Evolutionary conservation across 1,284 basidiomycete genomes (phyloP).

Genomic region (Cryptococcus sp.): DNA sequence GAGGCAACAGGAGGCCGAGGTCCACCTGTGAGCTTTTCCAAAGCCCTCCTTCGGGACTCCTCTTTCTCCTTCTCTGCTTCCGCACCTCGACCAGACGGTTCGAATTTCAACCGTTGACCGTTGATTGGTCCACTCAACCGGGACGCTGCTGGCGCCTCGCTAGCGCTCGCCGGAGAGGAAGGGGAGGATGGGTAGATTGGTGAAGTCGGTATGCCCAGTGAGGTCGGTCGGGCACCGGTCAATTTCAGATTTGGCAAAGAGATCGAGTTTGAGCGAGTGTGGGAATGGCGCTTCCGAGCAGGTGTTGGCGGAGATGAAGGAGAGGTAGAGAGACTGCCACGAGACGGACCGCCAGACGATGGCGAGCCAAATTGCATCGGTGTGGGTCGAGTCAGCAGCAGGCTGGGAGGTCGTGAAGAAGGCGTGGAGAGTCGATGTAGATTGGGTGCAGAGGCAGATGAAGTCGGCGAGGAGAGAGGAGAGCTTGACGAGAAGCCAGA

Average conservation of each 20-base stretch:
- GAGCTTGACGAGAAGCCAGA: conserved; percentile 4
- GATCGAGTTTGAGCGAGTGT: conserved; percentile 51
- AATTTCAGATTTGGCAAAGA: conserved; percentile 49
- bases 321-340: conserved; percentile 8
- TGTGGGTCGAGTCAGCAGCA: conserved; percentile 35
- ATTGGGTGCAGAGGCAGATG: conserved; percentile 10
- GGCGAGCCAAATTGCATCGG: conserved; percentile 27
- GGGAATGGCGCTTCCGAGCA: conserved; percentile 42
- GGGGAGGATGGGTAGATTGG: conserved; percentile 39
- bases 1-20: conserved; percentile 9
- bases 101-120: conserved; percentile 47
- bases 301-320: conserved; percentile 35
- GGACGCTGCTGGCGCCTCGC: conserved; percentile 11
- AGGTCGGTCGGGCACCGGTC: conserved; percentile 31
- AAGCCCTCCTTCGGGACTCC: conserved; percentile 44
- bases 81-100: conserved; percentile 44
- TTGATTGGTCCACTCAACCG: conserved; percentile 17
- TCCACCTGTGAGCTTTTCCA: conserved; percentile 47
- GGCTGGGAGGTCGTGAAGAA: conserved; percentile 32
- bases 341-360: conserved; percentile 12
- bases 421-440: conserved; percentile 22
- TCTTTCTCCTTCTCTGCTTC: conserved; percentile 48
- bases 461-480: conserved; percentile 18
- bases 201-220: conserved; percentile 38
- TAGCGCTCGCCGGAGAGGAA: conserved; percentile 31